Evolutionary conservation across 1,284 basidiomycete genomes (phyloP), one percentile per base, ranked within the genome.

Genomic region (Sanguinoderma infundibulare): DNA sequence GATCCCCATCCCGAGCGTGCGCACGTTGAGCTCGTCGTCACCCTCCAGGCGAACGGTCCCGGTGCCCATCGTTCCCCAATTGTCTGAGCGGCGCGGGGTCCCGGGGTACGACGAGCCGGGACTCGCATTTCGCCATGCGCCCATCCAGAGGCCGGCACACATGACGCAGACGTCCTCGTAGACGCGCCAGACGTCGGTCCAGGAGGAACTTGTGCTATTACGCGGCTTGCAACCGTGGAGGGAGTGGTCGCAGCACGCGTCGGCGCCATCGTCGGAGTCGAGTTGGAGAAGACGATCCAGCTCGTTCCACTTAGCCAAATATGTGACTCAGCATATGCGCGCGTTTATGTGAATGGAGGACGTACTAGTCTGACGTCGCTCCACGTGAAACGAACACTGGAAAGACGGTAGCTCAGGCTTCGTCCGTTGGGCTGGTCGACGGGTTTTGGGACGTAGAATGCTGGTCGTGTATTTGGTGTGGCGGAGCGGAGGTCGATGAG

Each of bases 91-190:
- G 4, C 79, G 63, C 2, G 62, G 54, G 30, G 80, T 51, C 76
- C 76, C 17, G 72, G 78, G 8, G 78, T 81, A n/a, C 82, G 81
- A 63, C 81, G 83, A 6, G 80, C 80, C 59, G 72, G 70, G 1
- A 74, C 67, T 0, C 83, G 40, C 20, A 26, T 80, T 63, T 81
- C 83, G 51, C 78, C 78, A 51, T 82, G 80, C 89, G 85, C 87
- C 88, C 70, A 89, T 83, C 89, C 89, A 92, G 15, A 92, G 79
- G 1, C 89, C 85, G 0, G 90, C 91, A 69, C 91, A 93, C 53
- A 91, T 79, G 44, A 92, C 78, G 64, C 91, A 93, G 12, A 90
- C 87, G 63, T 93, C 91, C 74, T 94, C 91, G 69, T 93, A 94
- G 15, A 92, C 79, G 28, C 84, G 82, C 90, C 90, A 91, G 9